A percentile compares a stretch with the other conserved stretches of the same genome.
Evolutionary conservation across 257 asterid species (phyloP).

Genomic region (Nicotiana otophora): DNA sequence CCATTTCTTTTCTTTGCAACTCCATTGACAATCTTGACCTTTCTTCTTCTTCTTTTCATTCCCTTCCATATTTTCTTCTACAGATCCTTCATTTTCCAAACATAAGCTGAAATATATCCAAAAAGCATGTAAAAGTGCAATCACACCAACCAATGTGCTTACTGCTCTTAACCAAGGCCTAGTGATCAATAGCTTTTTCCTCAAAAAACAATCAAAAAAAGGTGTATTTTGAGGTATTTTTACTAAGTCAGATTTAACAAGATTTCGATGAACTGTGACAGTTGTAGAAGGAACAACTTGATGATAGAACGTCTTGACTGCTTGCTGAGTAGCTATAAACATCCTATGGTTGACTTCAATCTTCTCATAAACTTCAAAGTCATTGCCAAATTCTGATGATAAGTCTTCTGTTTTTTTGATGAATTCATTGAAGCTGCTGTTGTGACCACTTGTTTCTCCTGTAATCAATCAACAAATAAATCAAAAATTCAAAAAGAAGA

Average conservation of each 20-base stretch:
- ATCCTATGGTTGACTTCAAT: conserved; percentile 28
- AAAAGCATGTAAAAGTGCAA: conserved; percentile 22
- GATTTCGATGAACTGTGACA: conserved; percentile 23
- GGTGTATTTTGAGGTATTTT: conserved; percentile 9
- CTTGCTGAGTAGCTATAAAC: conserved; percentile 32
- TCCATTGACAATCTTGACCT: neutral
- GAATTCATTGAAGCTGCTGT: conserved; percentile 8
- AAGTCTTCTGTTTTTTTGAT: neutral
- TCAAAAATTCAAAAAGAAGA: neutral
- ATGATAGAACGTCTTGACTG: conserved; percentile 31
- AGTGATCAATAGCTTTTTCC: neutral
- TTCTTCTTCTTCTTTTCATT: neutral
- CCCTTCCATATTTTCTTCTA: neutral
- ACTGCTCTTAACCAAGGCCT: conserved; percentile 17
- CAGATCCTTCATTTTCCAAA: conserved; percentile 2
- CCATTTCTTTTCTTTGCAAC: neutral
- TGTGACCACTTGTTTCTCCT: conserved; percentile 26
- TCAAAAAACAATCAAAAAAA: neutral
- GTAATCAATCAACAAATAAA: neutral
- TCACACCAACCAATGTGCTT: conserved; percentile 14
- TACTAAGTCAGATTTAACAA: neutral
- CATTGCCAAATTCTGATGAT: conserved; percentile 17
- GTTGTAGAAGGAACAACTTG: conserved; percentile 34
- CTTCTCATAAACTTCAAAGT: conserved; percentile 28
- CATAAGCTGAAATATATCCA: conserved; percentile 15